Evolutionary conservation across 495 filamentous ascomycete genomes (phyloP).

Genomic region (Neurospora terricola): DNA sequence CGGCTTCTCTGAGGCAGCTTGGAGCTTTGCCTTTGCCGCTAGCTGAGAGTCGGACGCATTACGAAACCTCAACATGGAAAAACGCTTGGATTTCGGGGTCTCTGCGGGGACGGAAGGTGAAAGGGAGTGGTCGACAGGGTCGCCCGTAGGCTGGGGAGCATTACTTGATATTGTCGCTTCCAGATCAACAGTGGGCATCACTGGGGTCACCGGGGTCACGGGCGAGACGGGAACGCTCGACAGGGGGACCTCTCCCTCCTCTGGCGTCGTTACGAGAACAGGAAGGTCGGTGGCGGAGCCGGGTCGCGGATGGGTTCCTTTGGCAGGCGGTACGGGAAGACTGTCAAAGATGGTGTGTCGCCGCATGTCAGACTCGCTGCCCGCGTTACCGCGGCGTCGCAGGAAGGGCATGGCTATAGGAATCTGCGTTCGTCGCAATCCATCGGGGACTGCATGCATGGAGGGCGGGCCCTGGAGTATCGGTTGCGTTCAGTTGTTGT

Average conservation of each 20-base stretch:
- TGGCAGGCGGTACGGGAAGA: conserved; percentile 16
- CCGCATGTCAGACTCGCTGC: conserved; percentile 41
- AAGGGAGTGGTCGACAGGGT: conserved; percentile 19
- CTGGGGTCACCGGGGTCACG: background rate
- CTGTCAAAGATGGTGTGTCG: conserved; percentile 32
- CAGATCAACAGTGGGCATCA: background rate
- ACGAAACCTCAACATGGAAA: conserved; percentile 82
- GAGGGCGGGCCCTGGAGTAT: background rate
- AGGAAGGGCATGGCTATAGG: conserved; percentile 38
- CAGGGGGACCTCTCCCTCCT: conserved; percentile 8
- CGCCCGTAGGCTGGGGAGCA: conserved; percentile 18
- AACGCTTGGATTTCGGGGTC: conserved; percentile 53
- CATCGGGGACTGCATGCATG: conserved; percentile 23
- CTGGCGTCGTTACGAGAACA: conserved; percentile 11
- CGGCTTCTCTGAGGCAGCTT: conserved; percentile 46
- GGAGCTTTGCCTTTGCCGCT: conserved; percentile 65
- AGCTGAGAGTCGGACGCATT: conserved; percentile 93
- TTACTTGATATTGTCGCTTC: conserved; percentile 4
- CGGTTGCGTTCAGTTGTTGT: background rate
- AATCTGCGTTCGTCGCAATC: conserved; percentile 31
- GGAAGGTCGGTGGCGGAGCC: conserved; percentile 16
- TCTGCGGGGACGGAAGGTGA: conserved; percentile 36
- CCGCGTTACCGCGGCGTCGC: conserved; percentile 39
- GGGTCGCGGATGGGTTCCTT: conserved; percentile 13
- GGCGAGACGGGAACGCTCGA: conserved; percentile 9